These are phyloP conservation scores for Diplocarpon rosae DNA, from an alignment of 2,329 filamentous ascomycete genomes.

Conservation along the genomic window DNA sequence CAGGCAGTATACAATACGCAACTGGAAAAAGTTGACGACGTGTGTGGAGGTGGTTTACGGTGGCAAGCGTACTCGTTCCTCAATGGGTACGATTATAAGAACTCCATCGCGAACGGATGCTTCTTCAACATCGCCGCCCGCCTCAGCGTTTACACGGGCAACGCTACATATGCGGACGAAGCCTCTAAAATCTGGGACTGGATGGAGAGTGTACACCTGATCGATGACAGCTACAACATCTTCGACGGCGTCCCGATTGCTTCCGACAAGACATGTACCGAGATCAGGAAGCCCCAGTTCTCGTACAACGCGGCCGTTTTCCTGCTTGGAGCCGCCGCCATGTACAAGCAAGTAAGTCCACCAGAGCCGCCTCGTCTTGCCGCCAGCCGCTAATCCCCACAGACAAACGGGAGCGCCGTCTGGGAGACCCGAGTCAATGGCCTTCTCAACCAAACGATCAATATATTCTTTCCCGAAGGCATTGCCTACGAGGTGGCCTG, in stretches of 20 bases:
- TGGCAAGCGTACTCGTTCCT: slow-evolving; percentile 81
- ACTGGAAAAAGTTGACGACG: slow-evolving; percentile 56
- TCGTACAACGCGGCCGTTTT: slow-evolving; percentile 57
- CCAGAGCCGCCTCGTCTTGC: not conserved
- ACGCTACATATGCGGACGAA: slow-evolving; percentile 64
- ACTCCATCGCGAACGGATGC: slow-evolving; percentile 48
- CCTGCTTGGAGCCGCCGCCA: slow-evolving; percentile 42
- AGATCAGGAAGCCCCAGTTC: slow-evolving; percentile 51
- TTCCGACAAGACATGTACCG: slow-evolving; percentile 32
- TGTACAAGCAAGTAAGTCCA: slow-evolving; percentile 35
- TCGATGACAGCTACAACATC: slow-evolving; percentile 40
- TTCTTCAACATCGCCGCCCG: slow-evolving; percentile 53
- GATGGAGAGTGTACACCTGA: slow-evolving; percentile 45
- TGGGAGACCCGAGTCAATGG: slow-evolving; percentile 28
- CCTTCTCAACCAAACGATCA: slow-evolving; percentile 27
- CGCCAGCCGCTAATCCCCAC: slow-evolving; percentile 19
- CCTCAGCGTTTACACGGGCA: slow-evolving; percentile 66
- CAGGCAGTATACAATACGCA: slow-evolving; percentile 75
- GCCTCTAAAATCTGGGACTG: slow-evolving; percentile 62
- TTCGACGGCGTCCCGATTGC: slow-evolving; percentile 44
- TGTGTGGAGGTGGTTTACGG: slow-evolving; percentile 61
- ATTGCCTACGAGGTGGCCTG: slow-evolving; percentile 48
- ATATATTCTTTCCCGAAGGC: slow-evolving; percentile 24
- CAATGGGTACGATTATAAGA: slow-evolving; percentile 69
- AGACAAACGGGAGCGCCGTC: slow-evolving; percentile 29